phyloP scores from a whole-genome alignment of 1,284 basidiomycete genomes.

The Abortiporus biennis region DNA sequence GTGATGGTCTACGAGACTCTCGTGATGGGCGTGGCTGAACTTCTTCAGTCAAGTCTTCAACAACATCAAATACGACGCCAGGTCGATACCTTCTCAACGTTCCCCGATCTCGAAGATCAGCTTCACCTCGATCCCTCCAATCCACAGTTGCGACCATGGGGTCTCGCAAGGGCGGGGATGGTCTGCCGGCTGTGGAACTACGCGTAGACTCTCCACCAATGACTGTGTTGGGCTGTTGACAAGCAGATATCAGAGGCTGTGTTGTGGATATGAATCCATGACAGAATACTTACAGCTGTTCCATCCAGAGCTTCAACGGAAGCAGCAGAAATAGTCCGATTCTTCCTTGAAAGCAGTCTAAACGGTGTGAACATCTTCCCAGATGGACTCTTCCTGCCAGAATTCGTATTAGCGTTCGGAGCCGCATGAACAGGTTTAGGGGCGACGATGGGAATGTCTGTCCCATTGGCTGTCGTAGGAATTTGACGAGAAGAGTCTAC shows the following conservation, averaged over 20 bases:
- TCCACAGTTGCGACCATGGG: slow-evolving; percentile 54
- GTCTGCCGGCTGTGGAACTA: slow-evolving; percentile 46
- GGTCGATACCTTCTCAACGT: slow-evolving; percentile 48
- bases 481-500: slow-evolving; percentile 1
- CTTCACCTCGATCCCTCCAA: slow-evolving; percentile 54
- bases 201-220: slow-evolving; percentile 66
- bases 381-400: slow-evolving; percentile 31
- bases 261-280: background rate
- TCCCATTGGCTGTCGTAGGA: background rate
- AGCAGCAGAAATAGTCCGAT: slow-evolving; percentile 64
- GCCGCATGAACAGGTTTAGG: slow-evolving; percentile 14
- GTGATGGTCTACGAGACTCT: background rate
- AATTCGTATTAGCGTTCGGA: slow-evolving; percentile 5
- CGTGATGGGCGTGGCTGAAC: background rate
- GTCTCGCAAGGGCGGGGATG: slow-evolving; percentile 56
- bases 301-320: slow-evolving; percentile 73
- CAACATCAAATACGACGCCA: slow-evolving; percentile 8
- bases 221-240: slow-evolving; percentile 56
- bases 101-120: slow-evolving; percentile 31
- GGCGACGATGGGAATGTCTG: slow-evolving; percentile 9
- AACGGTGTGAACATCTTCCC: slow-evolving; percentile 54
- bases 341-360: slow-evolving; percentile 52
- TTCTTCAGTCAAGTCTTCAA: slow-evolving; percentile 1
- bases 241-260: slow-evolving; percentile 5
- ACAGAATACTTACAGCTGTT: slow-evolving; percentile 50